These are phyloP conservation scores for Ceratobasidium sp. DNA, from an alignment of 1,284 basidiomycete species.

Conservation along the genomic window DNA sequence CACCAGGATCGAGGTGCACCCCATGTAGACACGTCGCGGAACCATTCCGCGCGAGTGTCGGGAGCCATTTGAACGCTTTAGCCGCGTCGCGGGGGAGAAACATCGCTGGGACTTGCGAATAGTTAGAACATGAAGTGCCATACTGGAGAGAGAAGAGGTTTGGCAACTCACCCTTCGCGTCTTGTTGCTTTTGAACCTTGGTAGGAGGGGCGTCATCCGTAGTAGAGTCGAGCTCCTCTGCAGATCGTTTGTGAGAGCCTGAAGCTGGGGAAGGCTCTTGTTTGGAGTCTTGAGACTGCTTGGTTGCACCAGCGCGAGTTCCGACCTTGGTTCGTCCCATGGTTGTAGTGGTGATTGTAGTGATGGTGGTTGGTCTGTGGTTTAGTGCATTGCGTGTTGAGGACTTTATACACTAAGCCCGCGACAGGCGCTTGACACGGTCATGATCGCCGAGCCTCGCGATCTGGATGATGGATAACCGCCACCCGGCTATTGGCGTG, in stretches of 20 bases:
- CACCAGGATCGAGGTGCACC: conserved; percentile 11
- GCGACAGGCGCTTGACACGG: conserved; percentile 11
- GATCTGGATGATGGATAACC: background rate
- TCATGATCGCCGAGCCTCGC: background rate
- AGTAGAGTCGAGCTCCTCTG: conserved; percentile 4
- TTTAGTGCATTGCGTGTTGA: conserved; percentile 6
- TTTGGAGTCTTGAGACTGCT: background rate
- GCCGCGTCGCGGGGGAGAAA: conserved; percentile 1
- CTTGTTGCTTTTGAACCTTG: conserved; percentile 28
- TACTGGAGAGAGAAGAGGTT: background rate
- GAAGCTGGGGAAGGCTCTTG: background rate
- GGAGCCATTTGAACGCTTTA: conserved; percentile 34
- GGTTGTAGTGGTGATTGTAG: background rate
- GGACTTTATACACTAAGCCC: background rate
- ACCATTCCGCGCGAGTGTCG: conserved; percentile 7
- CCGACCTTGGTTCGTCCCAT: background rate
- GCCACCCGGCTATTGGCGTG: background rate
- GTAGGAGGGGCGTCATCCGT: background rate
- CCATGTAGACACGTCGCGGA: conserved; percentile 31
- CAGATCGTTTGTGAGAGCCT: conserved; percentile 21
- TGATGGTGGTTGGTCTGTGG: background rate
- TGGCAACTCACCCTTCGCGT: conserved; percentile 2
- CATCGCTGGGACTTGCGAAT: conserved; percentile 18
- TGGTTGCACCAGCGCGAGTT: background rate
- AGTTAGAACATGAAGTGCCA: background rate